Evolutionary conservation across 2,329 filamentous ascomycete genomes (phyloP).

Genomic region (Pezicula radicicola): DNA sequence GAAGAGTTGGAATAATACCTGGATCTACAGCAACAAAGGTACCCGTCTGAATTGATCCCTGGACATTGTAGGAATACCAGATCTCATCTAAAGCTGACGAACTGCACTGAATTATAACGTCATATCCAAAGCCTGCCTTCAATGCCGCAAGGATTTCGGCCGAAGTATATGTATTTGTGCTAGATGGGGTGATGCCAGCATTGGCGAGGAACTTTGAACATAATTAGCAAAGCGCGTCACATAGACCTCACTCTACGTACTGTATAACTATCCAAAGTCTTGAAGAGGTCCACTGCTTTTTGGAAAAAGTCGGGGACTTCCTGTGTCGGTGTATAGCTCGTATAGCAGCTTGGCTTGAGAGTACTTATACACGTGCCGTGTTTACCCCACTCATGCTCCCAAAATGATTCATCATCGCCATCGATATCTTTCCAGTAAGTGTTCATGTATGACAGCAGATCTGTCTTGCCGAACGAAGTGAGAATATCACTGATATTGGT

Average conservation of each 20-base stretch:
- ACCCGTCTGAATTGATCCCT: conserved; percentile 48
- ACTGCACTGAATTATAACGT: conserved; percentile 41
- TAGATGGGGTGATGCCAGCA: conserved; percentile 55
- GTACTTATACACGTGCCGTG: conserved; percentile 74
- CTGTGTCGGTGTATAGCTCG: conserved; percentile 51
- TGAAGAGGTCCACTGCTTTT: conserved; percentile 62
- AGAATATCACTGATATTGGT: conserved; percentile 64
- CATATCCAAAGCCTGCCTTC: conserved; percentile 40
- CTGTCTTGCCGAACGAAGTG: conserved; percentile 46
- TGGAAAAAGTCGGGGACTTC: conserved; percentile 71
- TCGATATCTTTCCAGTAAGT: conserved; percentile 70
- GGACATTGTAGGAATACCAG: conserved; percentile 52
- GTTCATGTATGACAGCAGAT: conserved; percentile 64
- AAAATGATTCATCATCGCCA: conserved; percentile 62
- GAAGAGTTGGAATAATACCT: background rate
- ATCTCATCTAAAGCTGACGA: conserved; percentile 45
- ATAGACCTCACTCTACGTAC: conserved; percentile 28
- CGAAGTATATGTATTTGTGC: conserved; percentile 37
- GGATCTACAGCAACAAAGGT: conserved; percentile 38
- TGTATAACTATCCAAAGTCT: conserved; percentile 62
- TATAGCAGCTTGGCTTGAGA: conserved; percentile 64
- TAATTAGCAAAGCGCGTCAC: conserved; percentile 63
- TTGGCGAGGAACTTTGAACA: conserved; percentile 61
- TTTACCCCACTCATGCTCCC: conserved; percentile 74
- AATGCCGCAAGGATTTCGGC: conserved; percentile 38